Evolutionary conservation across 768 basidiomycete species (phyloP).

Genomic region (Phlebiopsis gigantea): DNA sequence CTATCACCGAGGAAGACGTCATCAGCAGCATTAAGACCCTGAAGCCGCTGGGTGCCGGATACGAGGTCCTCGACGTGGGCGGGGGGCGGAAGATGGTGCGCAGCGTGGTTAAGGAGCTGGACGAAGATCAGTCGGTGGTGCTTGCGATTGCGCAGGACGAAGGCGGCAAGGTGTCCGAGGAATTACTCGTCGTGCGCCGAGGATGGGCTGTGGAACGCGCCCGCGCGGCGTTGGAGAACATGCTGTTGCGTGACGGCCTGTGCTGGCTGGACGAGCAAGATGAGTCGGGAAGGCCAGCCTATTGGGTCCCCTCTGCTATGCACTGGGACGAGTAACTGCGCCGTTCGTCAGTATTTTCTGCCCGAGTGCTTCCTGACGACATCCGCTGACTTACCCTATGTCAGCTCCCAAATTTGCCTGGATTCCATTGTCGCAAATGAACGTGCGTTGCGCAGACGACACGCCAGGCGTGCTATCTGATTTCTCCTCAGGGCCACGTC

Average conservation of each 20-base stretch:
- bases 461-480: background rate
- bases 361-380: background rate
- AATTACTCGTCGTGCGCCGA: slow-evolving; percentile 48
- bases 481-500: background rate
- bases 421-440: background rate
- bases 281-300: slow-evolving; percentile 54
- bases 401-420: background rate
- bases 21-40: slow-evolving; percentile 80
- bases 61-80: slow-evolving; percentile 75
- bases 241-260: slow-evolving; percentile 84
- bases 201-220: slow-evolving; percentile 82
- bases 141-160: slow-evolving; percentile 66
- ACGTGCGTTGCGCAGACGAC: background rate
- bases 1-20: slow-evolving; percentile 83
- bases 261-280: slow-evolving; percentile 96
- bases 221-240: slow-evolving; percentile 76
- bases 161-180: slow-evolving; percentile 67
- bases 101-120: slow-evolving; percentile 85
- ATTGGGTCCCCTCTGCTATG: slow-evolving; percentile 89
- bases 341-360: background rate
- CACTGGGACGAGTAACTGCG: slow-evolving; percentile 62
- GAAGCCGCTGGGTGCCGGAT: slow-evolving; percentile 86
- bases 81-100: slow-evolving; percentile 72
- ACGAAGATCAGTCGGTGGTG: slow-evolving; percentile 82
- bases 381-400: background rate